These are phyloP conservation scores for Chondrus crispus DNA, from an alignment of 23 red algal species.

Conservation along the genomic window DNA sequence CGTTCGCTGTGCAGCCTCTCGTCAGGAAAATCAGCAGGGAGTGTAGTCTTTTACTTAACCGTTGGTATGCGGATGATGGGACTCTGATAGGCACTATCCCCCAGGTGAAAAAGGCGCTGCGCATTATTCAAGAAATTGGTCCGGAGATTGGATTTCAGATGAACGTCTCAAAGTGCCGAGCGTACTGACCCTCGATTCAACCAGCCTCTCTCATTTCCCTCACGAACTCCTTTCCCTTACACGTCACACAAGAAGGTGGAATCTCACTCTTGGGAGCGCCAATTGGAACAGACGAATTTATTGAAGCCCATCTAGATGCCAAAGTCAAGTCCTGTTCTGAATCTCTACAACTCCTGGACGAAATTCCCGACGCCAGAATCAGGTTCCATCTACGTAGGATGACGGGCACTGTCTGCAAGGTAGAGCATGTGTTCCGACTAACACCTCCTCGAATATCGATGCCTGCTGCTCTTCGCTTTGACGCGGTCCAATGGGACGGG, in stretches of 20 bases:
- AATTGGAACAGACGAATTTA: background rate
- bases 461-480: background rate
- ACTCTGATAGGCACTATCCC: background rate
- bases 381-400: background rate
- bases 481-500: background rate
- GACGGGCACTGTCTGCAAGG: background rate
- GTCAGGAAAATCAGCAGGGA: background rate
- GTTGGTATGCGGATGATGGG: background rate
- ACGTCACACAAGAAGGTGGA: background rate
- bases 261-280: background rate
- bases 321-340: background rate
- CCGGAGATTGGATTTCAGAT: background rate
- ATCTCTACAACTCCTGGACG: background rate
- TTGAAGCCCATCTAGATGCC: background rate
- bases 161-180: background rate
- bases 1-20: background rate
- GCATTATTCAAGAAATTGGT: background rate
- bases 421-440: background rate
- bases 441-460: background rate
- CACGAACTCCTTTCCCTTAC: background rate
- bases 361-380: background rate
- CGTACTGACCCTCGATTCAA: background rate
- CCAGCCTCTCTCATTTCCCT: background rate
- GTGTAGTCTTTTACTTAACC: background rate
- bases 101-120: background rate